Evolutionary conservation across 345 rosid genomes (phyloP).

Genomic region (Iberis pinnata): DNA sequence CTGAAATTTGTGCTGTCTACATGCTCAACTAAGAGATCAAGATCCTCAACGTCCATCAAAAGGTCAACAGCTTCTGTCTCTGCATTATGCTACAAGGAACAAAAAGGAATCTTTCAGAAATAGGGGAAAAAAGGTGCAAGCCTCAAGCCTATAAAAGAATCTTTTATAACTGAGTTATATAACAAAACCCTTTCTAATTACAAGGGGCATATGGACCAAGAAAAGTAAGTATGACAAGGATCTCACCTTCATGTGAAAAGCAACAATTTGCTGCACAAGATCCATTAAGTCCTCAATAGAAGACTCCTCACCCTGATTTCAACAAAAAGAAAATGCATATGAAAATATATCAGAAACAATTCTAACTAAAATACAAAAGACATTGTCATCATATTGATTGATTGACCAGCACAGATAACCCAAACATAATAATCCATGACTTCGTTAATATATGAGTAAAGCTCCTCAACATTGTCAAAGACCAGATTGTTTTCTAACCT

Average conservation of each 20-base stretch:
- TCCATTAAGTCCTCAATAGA: constrained; percentile 62
- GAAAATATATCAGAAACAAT: constrained; percentile 10
- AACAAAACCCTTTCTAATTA: not conserved
- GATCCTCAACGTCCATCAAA: constrained; percentile 98
- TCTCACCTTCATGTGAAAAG: constrained; percentile 90
- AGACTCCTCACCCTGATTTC: constrained; percentile 58
- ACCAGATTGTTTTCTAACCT: constrained; percentile 40
- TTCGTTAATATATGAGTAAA: not conserved
- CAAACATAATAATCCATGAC: constrained; percentile 10
- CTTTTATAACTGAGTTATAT: not conserved
- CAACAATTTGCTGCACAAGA: constrained; percentile 78
- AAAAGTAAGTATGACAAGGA: constrained; percentile 6
- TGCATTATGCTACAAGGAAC: constrained; percentile 71
- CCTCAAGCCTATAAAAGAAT: constrained; percentile 8
- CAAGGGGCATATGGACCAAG: not conserved
- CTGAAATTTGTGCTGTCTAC: constrained; percentile 77
- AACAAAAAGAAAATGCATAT: not conserved
- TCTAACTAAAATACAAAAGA: not conserved
- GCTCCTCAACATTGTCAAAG: constrained; percentile 3
- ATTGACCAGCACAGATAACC: constrained; percentile 12
- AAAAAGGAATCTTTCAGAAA: constrained; percentile 17
- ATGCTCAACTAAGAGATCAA: constrained; percentile 68
- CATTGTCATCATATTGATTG: constrained; percentile 1
- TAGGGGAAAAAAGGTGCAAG: not conserved
- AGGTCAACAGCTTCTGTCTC: constrained; percentile 99